A percentile compares a stretch with the other conserved stretches of the same genome.
These are phyloP conservation scores for Trametes hirsuta DNA, from an alignment of 1,284 basidiomycete genomes.

Conservation along the genomic window DNA sequence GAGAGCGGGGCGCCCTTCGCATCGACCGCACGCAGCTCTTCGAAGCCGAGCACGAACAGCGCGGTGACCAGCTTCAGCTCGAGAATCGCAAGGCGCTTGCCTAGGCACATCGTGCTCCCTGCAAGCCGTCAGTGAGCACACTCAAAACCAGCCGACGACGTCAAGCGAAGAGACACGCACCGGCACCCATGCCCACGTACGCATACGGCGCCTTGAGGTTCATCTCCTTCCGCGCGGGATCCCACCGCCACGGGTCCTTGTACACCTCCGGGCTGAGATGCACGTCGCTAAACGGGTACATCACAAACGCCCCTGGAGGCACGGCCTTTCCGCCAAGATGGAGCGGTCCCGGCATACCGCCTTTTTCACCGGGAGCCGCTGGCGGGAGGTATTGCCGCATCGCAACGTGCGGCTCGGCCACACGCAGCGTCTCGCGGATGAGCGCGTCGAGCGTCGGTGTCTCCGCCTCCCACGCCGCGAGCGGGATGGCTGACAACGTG, in stretches of 20 bases:
- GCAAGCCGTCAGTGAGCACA: conserved; percentile 4
- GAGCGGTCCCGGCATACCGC: conserved; percentile 30
- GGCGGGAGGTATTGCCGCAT: conserved; percentile 77
- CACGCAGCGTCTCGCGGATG: conserved; percentile 72
- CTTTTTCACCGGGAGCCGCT: conserved; percentile 1
- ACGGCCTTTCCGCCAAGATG: conserved; percentile 62
- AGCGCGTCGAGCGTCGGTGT: conserved; percentile 71
- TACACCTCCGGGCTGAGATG: conserved; percentile 72
- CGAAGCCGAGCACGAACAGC: conserved; percentile 62
- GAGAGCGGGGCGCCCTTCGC: conserved; percentile 46
- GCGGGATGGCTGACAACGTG: conserved; percentile 58
- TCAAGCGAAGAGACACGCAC: conserved; percentile 42
- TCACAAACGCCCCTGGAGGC: conserved; percentile 69
- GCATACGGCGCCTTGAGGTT: conserved; percentile 50
- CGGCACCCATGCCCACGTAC: conserved; percentile 78
- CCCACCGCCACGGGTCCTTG: conserved; percentile 73
- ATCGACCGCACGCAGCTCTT: conserved; percentile 56
- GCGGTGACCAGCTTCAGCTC: conserved; percentile 70
- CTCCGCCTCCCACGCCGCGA: conserved; percentile 68
- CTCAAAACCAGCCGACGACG: not conserved
- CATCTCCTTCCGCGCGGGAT: conserved; percentile 57
- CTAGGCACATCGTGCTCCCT: conserved; percentile 72
- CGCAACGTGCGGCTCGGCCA: conserved; percentile 77
- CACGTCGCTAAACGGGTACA: conserved; percentile 78
- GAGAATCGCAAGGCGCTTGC: conserved; percentile 70